Percentiles rank a stretch among this genome's conserved stretches.
These are phyloP conservation scores for Anthracocystis panici-leucophaei DNA, from an alignment of 1,284 basidiomycete genomes.

Conservation along the genomic window DNA sequence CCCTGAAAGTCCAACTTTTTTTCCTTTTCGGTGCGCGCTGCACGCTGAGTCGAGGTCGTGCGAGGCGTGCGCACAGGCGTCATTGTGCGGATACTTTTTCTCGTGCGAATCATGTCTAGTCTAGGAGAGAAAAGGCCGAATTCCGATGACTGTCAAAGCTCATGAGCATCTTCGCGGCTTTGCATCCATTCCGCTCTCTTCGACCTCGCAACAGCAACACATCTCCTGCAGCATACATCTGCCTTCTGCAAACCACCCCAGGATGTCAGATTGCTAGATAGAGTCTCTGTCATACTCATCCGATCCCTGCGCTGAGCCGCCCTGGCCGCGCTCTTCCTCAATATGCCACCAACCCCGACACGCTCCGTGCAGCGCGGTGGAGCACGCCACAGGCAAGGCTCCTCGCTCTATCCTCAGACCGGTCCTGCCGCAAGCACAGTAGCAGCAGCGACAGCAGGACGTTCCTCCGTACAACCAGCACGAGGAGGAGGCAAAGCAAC, in stretches of 20 bases:
- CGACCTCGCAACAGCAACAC: neutral
- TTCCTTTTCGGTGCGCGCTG: constrained; percentile 8
- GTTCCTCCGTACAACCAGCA: constrained; percentile 15
- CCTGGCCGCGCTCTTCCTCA: constrained; percentile 6
- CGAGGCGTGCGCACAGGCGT: constrained; percentile 23
- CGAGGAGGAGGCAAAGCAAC: constrained; percentile 24
- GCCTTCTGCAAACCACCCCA: neutral
- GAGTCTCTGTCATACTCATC: neutral
- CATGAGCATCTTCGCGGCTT: constrained; percentile 7
- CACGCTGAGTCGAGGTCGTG: constrained; percentile 31
- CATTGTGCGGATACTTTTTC: constrained; percentile 11
- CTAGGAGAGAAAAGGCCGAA: constrained; percentile 12
- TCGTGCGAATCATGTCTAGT: constrained; percentile 17
- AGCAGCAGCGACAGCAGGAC: constrained; percentile 8
- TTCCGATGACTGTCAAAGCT: constrained; percentile 13
- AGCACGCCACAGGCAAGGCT: constrained; percentile 40
- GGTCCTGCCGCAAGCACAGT: constrained; percentile 7
- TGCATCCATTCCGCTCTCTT: constrained; percentile 2
- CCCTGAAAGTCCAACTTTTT: constrained; percentile 31
- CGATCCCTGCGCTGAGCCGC: neutral
- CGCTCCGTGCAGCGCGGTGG: constrained; percentile 33
- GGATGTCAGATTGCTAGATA: constrained; percentile 4
- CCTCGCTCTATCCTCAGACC: constrained; percentile 35
- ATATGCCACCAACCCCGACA: constrained; percentile 39
- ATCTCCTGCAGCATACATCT: too few species aligned